Evolutionary conservation across 2,329 filamentous ascomycete genomes (phyloP).

Genomic region (Ilyonectria sp.): DNA sequence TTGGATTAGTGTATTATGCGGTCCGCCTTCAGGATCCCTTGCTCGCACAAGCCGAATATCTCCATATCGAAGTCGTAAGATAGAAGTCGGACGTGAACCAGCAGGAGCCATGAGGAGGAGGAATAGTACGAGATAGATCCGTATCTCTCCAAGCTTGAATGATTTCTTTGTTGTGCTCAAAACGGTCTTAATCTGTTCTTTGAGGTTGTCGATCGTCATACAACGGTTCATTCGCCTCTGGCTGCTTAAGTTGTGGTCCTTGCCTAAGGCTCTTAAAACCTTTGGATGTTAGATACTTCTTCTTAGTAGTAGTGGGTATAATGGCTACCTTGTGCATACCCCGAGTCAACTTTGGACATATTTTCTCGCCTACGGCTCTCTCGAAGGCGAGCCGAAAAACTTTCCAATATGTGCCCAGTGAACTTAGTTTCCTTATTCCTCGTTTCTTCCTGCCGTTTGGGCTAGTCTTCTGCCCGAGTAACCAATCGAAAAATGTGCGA

Average conservation of each 20-base stretch:
- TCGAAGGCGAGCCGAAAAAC: too few relatives aligned
- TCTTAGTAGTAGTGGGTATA: too few relatives aligned
- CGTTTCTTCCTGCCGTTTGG: too few relatives aligned
- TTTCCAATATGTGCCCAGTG: too few relatives aligned
- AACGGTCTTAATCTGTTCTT: constrained; percentile 44
- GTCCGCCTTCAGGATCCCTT: constrained; percentile 34
- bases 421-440: too few relatives aligned
- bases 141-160: constrained; percentile 43
- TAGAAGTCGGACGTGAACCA: constrained; percentile 28
- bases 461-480: too few relatives aligned
- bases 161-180: constrained; percentile 44
- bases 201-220: constrained; percentile 45
- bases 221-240: constrained; percentile 33
- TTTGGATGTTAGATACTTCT: too few relatives aligned
- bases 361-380: too few relatives aligned
- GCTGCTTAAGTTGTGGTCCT: constrained; percentile 37
- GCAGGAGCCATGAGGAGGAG: constrained; percentile 23
- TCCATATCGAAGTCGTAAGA: constrained; percentile 36
- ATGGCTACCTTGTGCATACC: too few relatives aligned
- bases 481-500: too few relatives aligned
- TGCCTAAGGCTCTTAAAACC: constrained; percentile 24
- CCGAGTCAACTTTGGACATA: too few relatives aligned
- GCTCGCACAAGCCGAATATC: constrained; percentile 31
- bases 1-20: constrained; percentile 31
- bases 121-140: constrained; percentile 40